A percentile compares a stretch with the other conserved stretches of the same genome.
Conservation (phyloP, 768 basidiomycete species). For the Panaeolus cyanescens region DNA sequence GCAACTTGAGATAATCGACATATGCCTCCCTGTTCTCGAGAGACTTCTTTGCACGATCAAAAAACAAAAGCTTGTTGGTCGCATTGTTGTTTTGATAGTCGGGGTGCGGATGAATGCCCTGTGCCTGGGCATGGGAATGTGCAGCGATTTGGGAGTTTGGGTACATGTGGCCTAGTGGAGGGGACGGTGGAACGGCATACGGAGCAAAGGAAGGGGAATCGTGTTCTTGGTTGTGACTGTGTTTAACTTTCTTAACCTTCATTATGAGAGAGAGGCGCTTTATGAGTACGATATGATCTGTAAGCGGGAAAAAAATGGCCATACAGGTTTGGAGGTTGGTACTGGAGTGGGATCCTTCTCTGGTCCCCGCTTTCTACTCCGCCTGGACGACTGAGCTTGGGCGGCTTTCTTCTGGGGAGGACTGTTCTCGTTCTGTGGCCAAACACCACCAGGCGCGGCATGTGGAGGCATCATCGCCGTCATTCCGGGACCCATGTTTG, state of each 20-base stretch:
- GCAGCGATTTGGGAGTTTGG: slow-evolving; percentile 18
- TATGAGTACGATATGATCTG: background rate
- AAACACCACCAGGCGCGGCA: slow-evolving; percentile 46
- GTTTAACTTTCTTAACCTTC: slow-evolving; percentile 59
- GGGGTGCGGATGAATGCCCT: slow-evolving; percentile 17
- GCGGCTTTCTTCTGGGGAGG: slow-evolving; percentile 41
- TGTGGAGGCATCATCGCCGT: slow-evolving; percentile 38
- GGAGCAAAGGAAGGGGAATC: slow-evolving; percentile 57
- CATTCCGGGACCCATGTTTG: slow-evolving; percentile 31
- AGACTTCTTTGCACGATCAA: slow-evolving; percentile 87
- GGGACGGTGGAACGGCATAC: slow-evolving; percentile 45
- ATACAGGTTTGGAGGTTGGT: slow-evolving; percentile 49
- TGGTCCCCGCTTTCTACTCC: slow-evolving; percentile 55
- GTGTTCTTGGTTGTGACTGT: slow-evolving; percentile 59
- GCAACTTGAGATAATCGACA: slow-evolving; percentile 93
- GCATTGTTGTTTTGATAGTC: slow-evolving; percentile 38
- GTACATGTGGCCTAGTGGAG: slow-evolving; percentile 32
- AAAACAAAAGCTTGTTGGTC: slow-evolving; percentile 86
- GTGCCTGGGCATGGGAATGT: slow-evolving; percentile 23
- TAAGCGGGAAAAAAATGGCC: slow-evolving; percentile 27
- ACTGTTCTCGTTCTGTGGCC: slow-evolving; percentile 43
- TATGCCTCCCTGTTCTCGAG: slow-evolving; percentile 77
- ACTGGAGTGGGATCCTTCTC: slow-evolving; percentile 74
- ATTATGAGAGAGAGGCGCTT: background rate
- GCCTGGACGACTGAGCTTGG: slow-evolving; percentile 50